phyloP scores from a whole-genome alignment of 148 eudicot genomes.

The Rhododendron ovatum region DNA sequence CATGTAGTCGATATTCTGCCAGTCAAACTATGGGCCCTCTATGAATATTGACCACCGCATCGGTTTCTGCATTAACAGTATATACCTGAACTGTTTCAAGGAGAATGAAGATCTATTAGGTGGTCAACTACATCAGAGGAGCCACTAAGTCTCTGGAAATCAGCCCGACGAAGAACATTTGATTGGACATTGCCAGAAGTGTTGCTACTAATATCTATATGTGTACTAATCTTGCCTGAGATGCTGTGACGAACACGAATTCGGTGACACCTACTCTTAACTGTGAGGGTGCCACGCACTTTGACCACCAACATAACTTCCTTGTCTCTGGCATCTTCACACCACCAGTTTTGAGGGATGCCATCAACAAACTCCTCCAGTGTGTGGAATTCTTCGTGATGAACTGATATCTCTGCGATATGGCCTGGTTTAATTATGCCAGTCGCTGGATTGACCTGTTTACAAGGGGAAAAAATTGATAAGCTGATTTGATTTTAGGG shows the following conservation, averaged over 20 bases:
- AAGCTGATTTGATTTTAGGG: not conserved
- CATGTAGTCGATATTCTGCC: not conserved
- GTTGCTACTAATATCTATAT: not conserved
- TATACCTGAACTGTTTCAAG: conserved; percentile 27
- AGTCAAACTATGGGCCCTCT: not conserved
- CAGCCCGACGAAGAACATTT: conserved; percentile 59
- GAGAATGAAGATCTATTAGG: conserved; percentile 50
- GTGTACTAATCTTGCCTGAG: conserved; percentile 26
- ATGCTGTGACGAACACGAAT: conserved; percentile 75
- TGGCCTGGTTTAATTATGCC: conserved; percentile 74
- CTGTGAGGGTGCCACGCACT: conserved; percentile 58
- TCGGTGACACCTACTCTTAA: conserved; percentile 51
- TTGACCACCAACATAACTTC: conserved; percentile 65
- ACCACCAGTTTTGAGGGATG: conserved; percentile 74
- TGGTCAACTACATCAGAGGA: conserved; percentile 65
- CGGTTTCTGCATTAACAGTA: not conserved
- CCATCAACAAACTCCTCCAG: conserved; percentile 84
- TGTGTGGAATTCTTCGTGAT: conserved; percentile 65
- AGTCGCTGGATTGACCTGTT: conserved; percentile 72
- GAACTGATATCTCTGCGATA: conserved; percentile 65
- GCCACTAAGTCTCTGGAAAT: conserved; percentile 41
- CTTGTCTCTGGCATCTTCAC: conserved; percentile 87
- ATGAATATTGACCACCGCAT: not conserved
- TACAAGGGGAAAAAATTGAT: conserved; percentile 5
- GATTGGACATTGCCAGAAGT: conserved; percentile 17